Conservation (phyloP, 2,329 filamentous ascomycete species). For the Arthrobotrys musiformis region DNA sequence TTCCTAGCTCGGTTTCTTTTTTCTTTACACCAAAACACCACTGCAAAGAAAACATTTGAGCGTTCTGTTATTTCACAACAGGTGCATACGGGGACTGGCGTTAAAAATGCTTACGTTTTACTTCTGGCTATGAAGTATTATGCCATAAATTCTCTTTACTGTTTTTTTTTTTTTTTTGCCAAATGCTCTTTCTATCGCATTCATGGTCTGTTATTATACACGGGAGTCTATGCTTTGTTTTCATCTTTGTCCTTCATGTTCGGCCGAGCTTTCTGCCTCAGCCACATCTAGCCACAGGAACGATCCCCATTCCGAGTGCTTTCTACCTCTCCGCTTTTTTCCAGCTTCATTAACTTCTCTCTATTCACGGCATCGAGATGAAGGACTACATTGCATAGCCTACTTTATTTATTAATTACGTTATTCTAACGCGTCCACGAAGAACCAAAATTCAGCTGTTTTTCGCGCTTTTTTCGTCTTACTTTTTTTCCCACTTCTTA, state of each 20-base stretch:
- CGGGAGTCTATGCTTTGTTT: constrained; percentile 37
- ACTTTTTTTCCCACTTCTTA: constrained; percentile 12
- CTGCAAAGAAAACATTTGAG: constrained; percentile 11
- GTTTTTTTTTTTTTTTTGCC: background rate
- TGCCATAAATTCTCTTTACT: constrained; percentile 20
- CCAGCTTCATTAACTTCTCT: constrained; percentile 1
- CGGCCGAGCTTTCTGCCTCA: background rate
- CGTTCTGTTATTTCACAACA: constrained; percentile 25
- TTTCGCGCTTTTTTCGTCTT: constrained; percentile 21
- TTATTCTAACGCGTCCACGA: constrained; percentile 18
- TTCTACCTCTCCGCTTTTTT: background rate
- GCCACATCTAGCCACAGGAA: background rate
- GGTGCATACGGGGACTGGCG: constrained; percentile 52
- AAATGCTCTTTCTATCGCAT: constrained; percentile 11
- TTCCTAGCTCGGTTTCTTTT: background rate
- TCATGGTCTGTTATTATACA: constrained; percentile 48
- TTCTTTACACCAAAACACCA: constrained; percentile 10
- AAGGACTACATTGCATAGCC: constrained; percentile 10
- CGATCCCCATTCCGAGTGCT: background rate
- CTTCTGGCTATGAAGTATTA: constrained; percentile 3
- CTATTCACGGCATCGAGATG: constrained; percentile 11
- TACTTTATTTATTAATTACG: constrained; percentile 22
- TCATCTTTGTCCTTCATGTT: background rate
- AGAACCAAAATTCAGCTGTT: constrained; percentile 1
- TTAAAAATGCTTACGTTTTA: constrained; percentile 11